Evolutionary conservation across 2,329 filamentous ascomycete genomes (phyloP).

Genomic region (Ustulina deusta): DNA sequence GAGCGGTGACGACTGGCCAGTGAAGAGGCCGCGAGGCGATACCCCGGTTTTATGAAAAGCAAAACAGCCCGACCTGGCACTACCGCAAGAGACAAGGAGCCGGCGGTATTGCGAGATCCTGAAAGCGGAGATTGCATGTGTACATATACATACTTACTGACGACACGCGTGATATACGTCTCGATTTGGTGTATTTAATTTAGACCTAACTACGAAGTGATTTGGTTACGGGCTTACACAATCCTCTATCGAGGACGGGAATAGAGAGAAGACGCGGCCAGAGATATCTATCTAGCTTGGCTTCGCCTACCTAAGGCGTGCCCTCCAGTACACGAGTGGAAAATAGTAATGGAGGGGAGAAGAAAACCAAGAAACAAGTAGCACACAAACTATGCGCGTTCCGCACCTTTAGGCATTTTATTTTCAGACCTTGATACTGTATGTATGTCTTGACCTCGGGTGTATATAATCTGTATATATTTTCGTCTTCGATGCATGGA

Average conservation of each 20-base stretch:
- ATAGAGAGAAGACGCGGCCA: not conserved
- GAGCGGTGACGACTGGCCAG: conserved; percentile 57
- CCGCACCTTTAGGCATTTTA: not conserved
- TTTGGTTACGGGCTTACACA: not conserved
- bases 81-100: not conserved
- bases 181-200: conserved; percentile 15
- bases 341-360: not conserved
- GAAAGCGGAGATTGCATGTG: not conserved
- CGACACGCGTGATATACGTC: not conserved
- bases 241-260: not conserved
- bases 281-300: not conserved
- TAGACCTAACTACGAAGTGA: not conserved
- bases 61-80: not conserved
- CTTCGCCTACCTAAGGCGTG: not conserved
- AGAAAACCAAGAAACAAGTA: not conserved
- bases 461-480: conserved; percentile 8
- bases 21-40: conserved; percentile 57
- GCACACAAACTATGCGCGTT: not conserved
- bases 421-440: not conserved
- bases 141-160: conserved; percentile 7
- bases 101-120: not conserved
- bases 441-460: not conserved
- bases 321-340: not conserved
- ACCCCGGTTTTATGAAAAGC: conserved; percentile 14
- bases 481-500: not conserved